These are phyloP conservation scores for Suhomyces kilbournensis DNA, from an alignment of 805 yeast genomes.

Conservation along the genomic window DNA sequence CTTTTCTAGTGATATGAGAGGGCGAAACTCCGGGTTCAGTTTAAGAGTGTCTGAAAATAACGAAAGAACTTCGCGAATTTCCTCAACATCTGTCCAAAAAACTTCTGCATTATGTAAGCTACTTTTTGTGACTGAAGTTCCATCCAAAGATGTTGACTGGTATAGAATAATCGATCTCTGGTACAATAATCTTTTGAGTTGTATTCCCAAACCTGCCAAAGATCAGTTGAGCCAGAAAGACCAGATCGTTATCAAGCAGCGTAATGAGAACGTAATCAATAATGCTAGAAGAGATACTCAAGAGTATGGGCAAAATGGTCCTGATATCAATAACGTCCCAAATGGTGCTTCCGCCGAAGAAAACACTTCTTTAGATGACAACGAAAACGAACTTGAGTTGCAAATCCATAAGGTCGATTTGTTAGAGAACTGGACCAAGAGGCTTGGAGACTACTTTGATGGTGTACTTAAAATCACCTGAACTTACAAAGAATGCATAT, in stretches of 20 bases:
- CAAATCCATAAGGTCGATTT: slow-evolving; percentile 10
- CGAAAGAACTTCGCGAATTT: not conserved
- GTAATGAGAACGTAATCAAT: slow-evolving; percentile 17
- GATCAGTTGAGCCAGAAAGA: slow-evolving; percentile 33
- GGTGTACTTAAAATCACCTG: not conserved
- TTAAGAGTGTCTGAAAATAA: not conserved
- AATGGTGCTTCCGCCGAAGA: slow-evolving; percentile 3
- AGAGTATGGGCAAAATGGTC: not conserved
- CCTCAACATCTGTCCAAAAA: not conserved
- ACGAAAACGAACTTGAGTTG: slow-evolving; percentile 17
- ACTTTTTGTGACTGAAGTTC: slow-evolving; percentile 8
- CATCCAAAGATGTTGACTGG: slow-evolving; percentile 4
- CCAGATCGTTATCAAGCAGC: slow-evolving; percentile 32
- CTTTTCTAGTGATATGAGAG: not conserved
- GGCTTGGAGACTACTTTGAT: slow-evolving; percentile 1
- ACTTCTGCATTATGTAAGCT: slow-evolving; percentile 3
- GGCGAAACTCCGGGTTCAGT: not conserved
- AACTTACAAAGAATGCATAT: no score
- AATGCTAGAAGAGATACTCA: slow-evolving; percentile 2
- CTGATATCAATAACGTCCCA: not conserved
- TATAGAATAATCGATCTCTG: slow-evolving; percentile 13
- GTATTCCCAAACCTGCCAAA: slow-evolving; percentile 28
- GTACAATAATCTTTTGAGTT: slow-evolving; percentile 18
- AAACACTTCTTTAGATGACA: not conserved
- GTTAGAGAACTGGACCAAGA: slow-evolving; percentile 12